Evolutionary conservation across 306 rosid species (phyloP).

Genomic region (Prinsepia uniflora): DNA sequence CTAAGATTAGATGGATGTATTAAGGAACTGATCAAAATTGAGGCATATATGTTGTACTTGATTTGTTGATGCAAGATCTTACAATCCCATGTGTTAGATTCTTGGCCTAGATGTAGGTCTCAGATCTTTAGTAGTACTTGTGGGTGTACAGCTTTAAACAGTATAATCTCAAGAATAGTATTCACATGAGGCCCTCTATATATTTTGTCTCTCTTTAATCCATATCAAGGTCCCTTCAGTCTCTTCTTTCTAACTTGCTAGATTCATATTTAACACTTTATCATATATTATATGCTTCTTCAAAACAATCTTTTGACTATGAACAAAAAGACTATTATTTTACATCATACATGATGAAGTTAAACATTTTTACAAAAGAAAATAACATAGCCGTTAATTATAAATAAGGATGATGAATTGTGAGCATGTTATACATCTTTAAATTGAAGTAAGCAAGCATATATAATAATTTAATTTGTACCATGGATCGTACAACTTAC

Average conservation of each 20-base stretch:
- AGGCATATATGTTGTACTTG: constrained; percentile 55
- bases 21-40: constrained; percentile 2
- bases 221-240: constrained; percentile 19
- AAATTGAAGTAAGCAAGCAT: no score
- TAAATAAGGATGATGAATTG: no score
- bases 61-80: constrained; percentile 42
- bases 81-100: constrained; percentile 80
- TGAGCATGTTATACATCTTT: no score
- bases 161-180: constrained; percentile 40
- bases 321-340: not conserved
- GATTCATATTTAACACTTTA: constrained; percentile 15
- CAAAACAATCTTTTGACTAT: not conserved
- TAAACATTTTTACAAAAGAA: no score
- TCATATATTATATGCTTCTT: not conserved
- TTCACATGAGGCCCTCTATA: constrained; percentile 48
- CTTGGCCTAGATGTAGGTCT: constrained; percentile 48
- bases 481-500: no score
- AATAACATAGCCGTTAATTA: no score
- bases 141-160: constrained; percentile 38
- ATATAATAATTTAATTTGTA: no score
- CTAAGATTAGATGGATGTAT: not conserved
- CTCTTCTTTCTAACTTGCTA: constrained; percentile 28
- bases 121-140: constrained; percentile 34
- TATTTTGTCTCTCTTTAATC: not conserved
- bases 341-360: not conserved